These are phyloP conservation scores for Abrus precatorius DNA, from an alignment of 306 rosid genomes.

Conservation along the genomic window DNA sequence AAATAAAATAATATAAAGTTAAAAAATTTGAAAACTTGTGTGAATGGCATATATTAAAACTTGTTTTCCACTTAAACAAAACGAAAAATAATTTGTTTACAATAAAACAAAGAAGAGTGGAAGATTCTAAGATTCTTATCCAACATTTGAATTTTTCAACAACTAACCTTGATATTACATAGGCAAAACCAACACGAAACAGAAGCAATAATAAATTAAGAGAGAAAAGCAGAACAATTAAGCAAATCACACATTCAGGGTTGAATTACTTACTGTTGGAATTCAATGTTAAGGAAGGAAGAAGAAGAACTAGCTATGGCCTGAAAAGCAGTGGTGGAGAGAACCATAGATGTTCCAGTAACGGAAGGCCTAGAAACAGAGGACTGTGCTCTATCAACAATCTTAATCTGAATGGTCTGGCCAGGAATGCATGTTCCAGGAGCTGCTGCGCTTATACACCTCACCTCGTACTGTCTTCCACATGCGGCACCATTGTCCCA, in stretches of 20 bases:
- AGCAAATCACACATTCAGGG: not conserved
- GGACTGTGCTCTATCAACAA: slow-evolving; percentile 70
- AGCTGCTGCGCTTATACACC: slow-evolving; percentile 70
- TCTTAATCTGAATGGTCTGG: slow-evolving; percentile 64
- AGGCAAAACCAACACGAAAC: slow-evolving; percentile 38
- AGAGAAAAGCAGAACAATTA: not conserved
- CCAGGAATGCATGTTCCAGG: slow-evolving; percentile 63
- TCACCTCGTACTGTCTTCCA: slow-evolving; percentile 73
- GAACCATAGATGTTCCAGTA: slow-evolving; percentile 57
- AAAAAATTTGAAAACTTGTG: no score
- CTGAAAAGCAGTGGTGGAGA: slow-evolving; percentile 67
- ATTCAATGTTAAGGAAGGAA: slow-evolving; percentile 67
- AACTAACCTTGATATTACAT: slow-evolving; percentile 21
- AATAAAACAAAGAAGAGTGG: no score
- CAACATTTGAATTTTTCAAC: slow-evolving; percentile 42
- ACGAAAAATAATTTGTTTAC: no score
- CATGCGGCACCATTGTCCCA: slow-evolving; percentile 98
- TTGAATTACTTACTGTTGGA: slow-evolving; percentile 59
- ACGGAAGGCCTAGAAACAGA: slow-evolving; percentile 59
- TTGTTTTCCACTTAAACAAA: no score
- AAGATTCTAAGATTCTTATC: not conserved
- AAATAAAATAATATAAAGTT: no score
- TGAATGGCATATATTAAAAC: no score
- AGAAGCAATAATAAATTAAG: not conserved
- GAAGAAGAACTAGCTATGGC: slow-evolving; percentile 63